Percentiles rank a stretch among this genome's conserved stretches.
Evolutionary conservation across 2,329 filamentous ascomycete species (phyloP).

Genomic region (Colletotrichum tamarilloi): DNA sequence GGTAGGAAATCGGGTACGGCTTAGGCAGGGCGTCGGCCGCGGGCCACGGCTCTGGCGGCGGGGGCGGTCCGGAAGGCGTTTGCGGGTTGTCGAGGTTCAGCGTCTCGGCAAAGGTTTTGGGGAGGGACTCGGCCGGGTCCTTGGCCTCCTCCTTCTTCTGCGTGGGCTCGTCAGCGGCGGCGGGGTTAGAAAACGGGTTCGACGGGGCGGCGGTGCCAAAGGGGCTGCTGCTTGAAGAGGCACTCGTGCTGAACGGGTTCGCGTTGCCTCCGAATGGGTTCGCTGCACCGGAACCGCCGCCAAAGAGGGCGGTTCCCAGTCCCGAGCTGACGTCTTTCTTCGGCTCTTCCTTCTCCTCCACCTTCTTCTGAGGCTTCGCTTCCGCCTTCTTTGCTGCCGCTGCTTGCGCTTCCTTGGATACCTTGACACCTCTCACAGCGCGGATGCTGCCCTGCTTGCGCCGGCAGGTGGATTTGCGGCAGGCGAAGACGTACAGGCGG

Average conservation of each 20-base stretch:
- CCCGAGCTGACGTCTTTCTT: slow-evolving; percentile 51
- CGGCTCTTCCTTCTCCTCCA: slow-evolving; percentile 46
- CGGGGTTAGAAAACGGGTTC: slow-evolving; percentile 44
- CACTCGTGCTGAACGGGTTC: slow-evolving; percentile 33
- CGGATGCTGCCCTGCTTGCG: slow-evolving; percentile 86
- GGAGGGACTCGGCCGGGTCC: slow-evolving; percentile 50
- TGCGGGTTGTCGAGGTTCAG: slow-evolving; percentile 76
- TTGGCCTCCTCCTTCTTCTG: slow-evolving; percentile 41
- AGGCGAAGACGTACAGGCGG: slow-evolving; percentile 87
- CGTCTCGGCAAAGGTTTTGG: slow-evolving; percentile 77
- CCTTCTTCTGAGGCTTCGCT: slow-evolving; percentile 46
- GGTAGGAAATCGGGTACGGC: slow-evolving; percentile 81
- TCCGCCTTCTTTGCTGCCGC: slow-evolving; percentile 42
- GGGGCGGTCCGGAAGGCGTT: slow-evolving; percentile 44
- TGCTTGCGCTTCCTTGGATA: slow-evolving; percentile 55
- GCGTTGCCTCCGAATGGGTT: slow-evolving; percentile 72
- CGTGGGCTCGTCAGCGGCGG: slow-evolving; percentile 43
- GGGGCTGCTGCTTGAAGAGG: slow-evolving; percentile 56
- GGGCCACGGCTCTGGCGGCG: slow-evolving; percentile 81
- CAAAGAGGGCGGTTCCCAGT: slow-evolving; percentile 78
- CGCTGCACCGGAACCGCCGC: slow-evolving; percentile 47
- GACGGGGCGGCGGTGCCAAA: slow-evolving; percentile 50
- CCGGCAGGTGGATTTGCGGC: slow-evolving; percentile 80
- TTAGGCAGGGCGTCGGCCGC: slow-evolving; percentile 69
- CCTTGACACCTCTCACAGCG: slow-evolving; percentile 75